phyloP scores from a whole-genome alignment of 768 basidiomycete genomes.

The Russula earlei region DNA sequence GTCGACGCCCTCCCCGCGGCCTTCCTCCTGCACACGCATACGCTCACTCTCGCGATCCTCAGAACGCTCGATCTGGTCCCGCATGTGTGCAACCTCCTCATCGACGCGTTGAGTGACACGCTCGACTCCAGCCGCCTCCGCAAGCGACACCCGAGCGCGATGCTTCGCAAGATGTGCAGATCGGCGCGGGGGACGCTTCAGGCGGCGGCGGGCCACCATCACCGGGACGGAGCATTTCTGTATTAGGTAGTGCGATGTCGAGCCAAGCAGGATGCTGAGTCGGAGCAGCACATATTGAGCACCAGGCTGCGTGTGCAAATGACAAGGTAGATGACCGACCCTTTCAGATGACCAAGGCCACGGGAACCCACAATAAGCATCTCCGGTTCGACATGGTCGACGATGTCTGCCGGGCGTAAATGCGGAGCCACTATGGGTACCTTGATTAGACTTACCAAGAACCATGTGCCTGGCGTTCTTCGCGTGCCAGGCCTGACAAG shows the following conservation, averaged over 20 bases:
- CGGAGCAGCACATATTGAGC: not conserved
- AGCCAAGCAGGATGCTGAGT: slow-evolving; percentile 79
- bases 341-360: slow-evolving; percentile 78
- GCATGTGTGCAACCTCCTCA: slow-evolving; percentile 73
- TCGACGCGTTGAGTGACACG: slow-evolving; percentile 81
- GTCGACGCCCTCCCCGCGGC: slow-evolving; percentile 8
- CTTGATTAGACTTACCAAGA: slow-evolving; percentile 38
- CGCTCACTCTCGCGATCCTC: slow-evolving; percentile 33
- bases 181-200: slow-evolving; percentile 78
- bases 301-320: not conserved
- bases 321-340: slow-evolving; percentile 41
- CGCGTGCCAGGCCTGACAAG: slow-evolving; percentile 96
- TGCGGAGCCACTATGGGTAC: not conserved
- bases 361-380: slow-evolving; percentile 97
- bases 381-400: slow-evolving; percentile 77
- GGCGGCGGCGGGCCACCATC: slow-evolving; percentile 89
- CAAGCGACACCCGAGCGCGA: slow-evolving; percentile 75
- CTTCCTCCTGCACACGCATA: slow-evolving; percentile 17
- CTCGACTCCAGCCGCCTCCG: slow-evolving; percentile 79
- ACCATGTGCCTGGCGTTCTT: slow-evolving; percentile 90
- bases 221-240: slow-evolving; percentile 94
- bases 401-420: slow-evolving; percentile 44
- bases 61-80: slow-evolving; percentile 63
- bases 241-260: slow-evolving; percentile 90
- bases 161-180: slow-evolving; percentile 75